Base-by-base conservation (phyloP, 2,329 filamentous ascomycete species). In the Didymella exigua region DNA sequence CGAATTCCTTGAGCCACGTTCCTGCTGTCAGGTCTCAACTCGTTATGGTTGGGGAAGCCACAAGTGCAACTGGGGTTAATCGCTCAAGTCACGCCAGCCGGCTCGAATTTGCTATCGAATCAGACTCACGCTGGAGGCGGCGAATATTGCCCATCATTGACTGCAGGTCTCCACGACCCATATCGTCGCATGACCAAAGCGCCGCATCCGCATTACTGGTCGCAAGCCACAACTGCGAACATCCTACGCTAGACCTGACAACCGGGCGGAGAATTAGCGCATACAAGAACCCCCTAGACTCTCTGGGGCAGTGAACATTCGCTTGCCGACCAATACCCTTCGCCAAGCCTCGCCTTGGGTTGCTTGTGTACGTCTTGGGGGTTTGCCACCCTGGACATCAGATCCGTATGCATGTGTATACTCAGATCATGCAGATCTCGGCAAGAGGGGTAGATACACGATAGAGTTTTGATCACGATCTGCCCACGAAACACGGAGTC, bases 11-110 rank as follows among this genome's bases (percentile, higher is more conserved):
- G 27, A 37, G 36, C 41, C 9, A 45, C 23, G 24, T 37, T 41
- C 40, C 36, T 48, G 47, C 52, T 42, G 29, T 50, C 24, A 27
- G 46, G 30, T 36, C 29, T 44, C 29, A 46, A 42, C 10, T 37
- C 41, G 30, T 55, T 36, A 42, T 31, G 36, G 46, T 55, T 55
- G 46, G 30, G 46, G 41, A 50, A 37, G 52, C 52, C 52, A 55
- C 47, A 50, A 36, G 10, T 34, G 42, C 41, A 37, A 19, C 29
- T 42, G 41, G 34, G 3, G 23, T 33, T 23, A 50, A 50, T 46
- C 41, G 34, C 52, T 47, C 47, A 50, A 37, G 14, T 31, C 38
- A 42, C 18, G 40, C 46, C 41, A 50, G 41, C 34, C 41, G 18
- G 19, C 2, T 46, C 24, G 29, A 18, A 18, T 18, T 13, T 34